These are phyloP conservation scores for Chaetomium cochliodes DNA, from an alignment of 495 filamentous ascomycete genomes.

Conservation along the genomic window DNA sequence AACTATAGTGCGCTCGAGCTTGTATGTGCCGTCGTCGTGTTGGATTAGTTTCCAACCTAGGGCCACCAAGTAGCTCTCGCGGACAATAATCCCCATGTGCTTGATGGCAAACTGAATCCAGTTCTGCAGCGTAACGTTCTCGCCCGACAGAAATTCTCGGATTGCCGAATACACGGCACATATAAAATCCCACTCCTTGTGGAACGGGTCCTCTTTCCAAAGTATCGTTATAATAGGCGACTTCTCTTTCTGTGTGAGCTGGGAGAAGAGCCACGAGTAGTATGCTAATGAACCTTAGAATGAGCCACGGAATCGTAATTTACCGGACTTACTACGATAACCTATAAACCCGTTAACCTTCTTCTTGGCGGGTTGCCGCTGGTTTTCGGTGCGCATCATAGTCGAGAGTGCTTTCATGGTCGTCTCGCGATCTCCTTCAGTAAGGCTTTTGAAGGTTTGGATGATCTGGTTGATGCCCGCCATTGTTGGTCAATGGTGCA, in stretches of 20 bases:
- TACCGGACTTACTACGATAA: slow-evolving; percentile 17
- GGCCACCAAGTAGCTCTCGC: slow-evolving; percentile 27
- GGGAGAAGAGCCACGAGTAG: slow-evolving; percentile 22
- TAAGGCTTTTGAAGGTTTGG: background rate
- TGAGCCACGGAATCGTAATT: background rate
- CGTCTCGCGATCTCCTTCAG: slow-evolving; percentile 14
- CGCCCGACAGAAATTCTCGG: slow-evolving; percentile 23
- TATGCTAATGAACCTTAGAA: slow-evolving; percentile 11
- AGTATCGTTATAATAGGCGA: slow-evolving; percentile 25
- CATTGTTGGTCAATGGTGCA: background rate
- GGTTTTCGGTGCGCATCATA: slow-evolving; percentile 15
- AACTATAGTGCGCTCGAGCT: slow-evolving; percentile 21
- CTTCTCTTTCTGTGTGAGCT: slow-evolving; percentile 21
- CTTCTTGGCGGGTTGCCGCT: slow-evolving; percentile 18
- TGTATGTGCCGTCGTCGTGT: slow-evolving; percentile 23
- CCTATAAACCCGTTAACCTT: slow-evolving; percentile 25
- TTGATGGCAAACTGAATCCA: slow-evolving; percentile 30
- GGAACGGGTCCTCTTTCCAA: slow-evolving; percentile 31
- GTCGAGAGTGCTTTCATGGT: slow-evolving; percentile 19
- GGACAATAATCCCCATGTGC: slow-evolving; percentile 26
- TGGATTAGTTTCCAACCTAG: slow-evolving; percentile 29
- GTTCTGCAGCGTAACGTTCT: slow-evolving; percentile 26
- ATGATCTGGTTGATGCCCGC: background rate
- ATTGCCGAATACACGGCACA: slow-evolving; percentile 32
- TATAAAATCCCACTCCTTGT: slow-evolving; percentile 35